These are phyloP conservation scores for Aspergillus novoparasiticus DNA, from an alignment of 2,329 filamentous ascomycete species.

Conservation along the genomic window DNA sequence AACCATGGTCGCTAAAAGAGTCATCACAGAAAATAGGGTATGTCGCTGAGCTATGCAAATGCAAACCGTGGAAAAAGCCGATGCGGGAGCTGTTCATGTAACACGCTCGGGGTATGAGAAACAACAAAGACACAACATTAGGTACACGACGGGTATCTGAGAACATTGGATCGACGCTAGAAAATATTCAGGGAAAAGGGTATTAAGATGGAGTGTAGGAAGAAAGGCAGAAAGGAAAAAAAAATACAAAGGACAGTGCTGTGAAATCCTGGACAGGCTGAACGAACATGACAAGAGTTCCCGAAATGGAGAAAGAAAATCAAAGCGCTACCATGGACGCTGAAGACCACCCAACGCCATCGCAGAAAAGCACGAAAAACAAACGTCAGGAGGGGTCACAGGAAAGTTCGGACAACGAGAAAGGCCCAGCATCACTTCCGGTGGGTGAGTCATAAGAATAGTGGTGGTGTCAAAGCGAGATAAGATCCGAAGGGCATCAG, in stretches of 20 bases:
- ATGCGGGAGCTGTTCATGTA: constrained; percentile 22
- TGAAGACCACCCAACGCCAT: constrained; percentile 8
- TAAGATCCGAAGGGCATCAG: neutral
- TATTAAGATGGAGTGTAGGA: neutral
- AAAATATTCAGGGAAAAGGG: neutral
- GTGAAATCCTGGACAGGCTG: constrained; percentile 1
- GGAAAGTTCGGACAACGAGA: neutral
- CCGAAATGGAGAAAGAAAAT: constrained; percentile 17
- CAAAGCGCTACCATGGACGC: neutral
- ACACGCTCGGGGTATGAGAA: constrained; percentile 27
- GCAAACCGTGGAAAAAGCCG: constrained; percentile 13
- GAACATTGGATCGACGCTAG: constrained; percentile 9
- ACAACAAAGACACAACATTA: constrained; percentile 7
- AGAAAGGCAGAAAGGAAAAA: neutral
- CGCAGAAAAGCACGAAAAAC: constrained; percentile 15
- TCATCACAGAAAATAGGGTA: constrained; percentile 15
- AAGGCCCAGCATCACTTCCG: neutral
- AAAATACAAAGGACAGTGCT: neutral
- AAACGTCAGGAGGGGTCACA: neutral
- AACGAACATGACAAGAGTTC: constrained; percentile 8
- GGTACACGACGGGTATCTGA: constrained; percentile 28
- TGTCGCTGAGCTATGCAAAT: constrained; percentile 26
- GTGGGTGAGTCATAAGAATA: constrained; percentile 5
- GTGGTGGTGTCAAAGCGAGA: neutral
- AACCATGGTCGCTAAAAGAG: neutral